Base-by-base conservation (phyloP, 139 green algal species). In the Volvox africanus region DNA sequence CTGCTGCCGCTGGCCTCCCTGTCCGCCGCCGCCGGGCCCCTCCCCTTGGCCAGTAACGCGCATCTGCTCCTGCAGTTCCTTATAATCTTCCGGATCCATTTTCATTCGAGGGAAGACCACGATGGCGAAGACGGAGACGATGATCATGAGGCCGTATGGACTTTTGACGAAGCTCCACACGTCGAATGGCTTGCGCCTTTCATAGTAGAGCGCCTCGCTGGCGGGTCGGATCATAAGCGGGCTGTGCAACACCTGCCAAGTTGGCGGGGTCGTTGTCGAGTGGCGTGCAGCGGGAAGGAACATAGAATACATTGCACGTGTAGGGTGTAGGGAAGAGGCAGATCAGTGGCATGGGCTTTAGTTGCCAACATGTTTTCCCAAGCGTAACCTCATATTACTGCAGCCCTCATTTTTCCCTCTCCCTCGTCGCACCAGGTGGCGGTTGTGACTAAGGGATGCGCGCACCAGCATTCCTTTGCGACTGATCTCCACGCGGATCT, bases 51-150 rank as follows among this genome's bases (percentile, higher is more conserved):
- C 78, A 14, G 36, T 17, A 26, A 1, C 37, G 78, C 80, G 80
- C 50, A 86, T 71, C 84, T 89, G 24, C 84, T 35, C 71, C 86
- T 90, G 86, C 44, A 90, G 78, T 75, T 94, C 92, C 71, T 90
- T 80, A 87, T 93, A 94, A 35, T 94, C 92, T 61, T 94, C 92
- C 17, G 92, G 92, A 82, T 94, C 92, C 28, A 94, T 85, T 89
- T 96, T 96, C 32, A 95, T 69, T 91, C 92, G 93, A 37, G 94
- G 94, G 86, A 96, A 92, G 28, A 96, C 91, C 69, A 96, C 84
- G 61, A 96, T 95, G 62, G 88, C 87, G 78, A 96, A 88, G 14
- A 96, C 24, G 37, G 93, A 93, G 75, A 96, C 92, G 22, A 89
- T 65, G 17, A 96, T 95, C 92, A 96, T 96, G 36, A 96, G 35